Base-by-base conservation (phyloP, 176 grass and related monocot genomes). In the Zea mays region DNA sequence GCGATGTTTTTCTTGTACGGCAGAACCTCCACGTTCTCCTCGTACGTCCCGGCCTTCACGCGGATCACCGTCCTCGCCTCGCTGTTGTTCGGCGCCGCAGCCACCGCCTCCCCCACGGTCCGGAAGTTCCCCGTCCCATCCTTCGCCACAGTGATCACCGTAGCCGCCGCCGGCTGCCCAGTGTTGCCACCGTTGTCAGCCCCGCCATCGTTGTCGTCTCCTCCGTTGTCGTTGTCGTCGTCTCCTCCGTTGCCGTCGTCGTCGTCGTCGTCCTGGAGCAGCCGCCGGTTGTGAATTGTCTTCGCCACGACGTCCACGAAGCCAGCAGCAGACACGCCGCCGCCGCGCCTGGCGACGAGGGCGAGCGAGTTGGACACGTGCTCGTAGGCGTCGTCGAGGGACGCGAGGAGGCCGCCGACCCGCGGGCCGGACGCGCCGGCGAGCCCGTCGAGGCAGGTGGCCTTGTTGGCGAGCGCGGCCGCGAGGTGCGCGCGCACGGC, bases 1-100 rank as follows among this genome's bases (percentile, higher is more conserved):
- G 76, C 76, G 63, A 97, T 73, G 79, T 97, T 93, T 14, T 63
- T 85, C 84, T 86, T 91, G 55, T 21, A 71, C 67, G 43, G 21
- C 3, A 80, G 75, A 8, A 97, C 83, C n/a, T 91, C 86, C 74
- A 97, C 86, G 71, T 93, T 92, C 72, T 97, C 94, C 75, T 88
- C 87, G 73, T 97, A 97, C 59, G 84, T 82, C 21, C 91, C 94
- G 15, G 85, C 87, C 72, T 82, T 86, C 40, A 97, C 82, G 0
- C 11, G 15, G 65, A 97, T 88, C 71, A 97, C 69, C 42, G 83
- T 85, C 81, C 89, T 80, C 70, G 73, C 4, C 0, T 50, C 46
- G 73, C 87, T 92, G 82, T 90, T 77, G 75, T 40, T 84, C 36
- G 94, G 89, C 77, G 87, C 91, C 11, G 85, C 87, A 11, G 82